Conservation (phyloP, 139 green algal genomes). For the Chlamydomonas sphaeroides region DNA sequence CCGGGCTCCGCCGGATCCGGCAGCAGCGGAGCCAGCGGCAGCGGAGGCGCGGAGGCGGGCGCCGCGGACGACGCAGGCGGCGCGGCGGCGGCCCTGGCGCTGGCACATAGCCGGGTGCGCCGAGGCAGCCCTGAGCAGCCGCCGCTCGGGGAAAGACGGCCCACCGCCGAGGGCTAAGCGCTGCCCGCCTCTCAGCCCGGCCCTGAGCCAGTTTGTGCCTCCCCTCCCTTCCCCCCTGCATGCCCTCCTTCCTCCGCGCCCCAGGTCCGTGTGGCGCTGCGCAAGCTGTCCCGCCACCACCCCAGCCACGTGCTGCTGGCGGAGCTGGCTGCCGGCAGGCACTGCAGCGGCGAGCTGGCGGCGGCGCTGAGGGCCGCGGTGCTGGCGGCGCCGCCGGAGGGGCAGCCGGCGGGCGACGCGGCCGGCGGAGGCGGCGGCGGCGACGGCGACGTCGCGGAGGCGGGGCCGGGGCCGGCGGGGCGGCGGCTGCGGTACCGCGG, state of each 20-base stretch:
- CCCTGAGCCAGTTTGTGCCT: not conserved
- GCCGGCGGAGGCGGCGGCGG: not conserved
- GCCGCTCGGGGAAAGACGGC: too few relatives aligned
- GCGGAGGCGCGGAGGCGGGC: not conserved
- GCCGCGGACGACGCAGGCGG: not conserved
- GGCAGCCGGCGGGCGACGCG: not conserved
- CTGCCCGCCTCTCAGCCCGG: not conserved
- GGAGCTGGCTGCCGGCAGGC: constrained; percentile 54
- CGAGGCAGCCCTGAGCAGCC: too few relatives aligned
- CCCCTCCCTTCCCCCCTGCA: not conserved
- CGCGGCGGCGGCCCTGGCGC: not conserved
- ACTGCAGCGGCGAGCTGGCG: constrained; percentile 23
- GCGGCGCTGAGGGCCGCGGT: constrained; percentile 32
- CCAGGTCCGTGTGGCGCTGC: constrained; percentile 57
- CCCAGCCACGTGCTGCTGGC: constrained; percentile 57
- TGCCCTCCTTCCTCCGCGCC: not conserved
- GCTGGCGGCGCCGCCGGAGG: not conserved
- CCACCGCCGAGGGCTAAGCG: too few relatives aligned
- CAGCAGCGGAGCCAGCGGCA: constrained; percentile 10
- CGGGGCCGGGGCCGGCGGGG: not conserved
- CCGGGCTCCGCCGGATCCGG: not conserved
- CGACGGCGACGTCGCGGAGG: not conserved
- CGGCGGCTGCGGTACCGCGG: not conserved
- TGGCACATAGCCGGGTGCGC: constrained; percentile 31
- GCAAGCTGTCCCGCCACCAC: constrained; percentile 68